Conservation (phyloP, 495 filamentous ascomycete species). For the Tuber melanosporum region DNA sequence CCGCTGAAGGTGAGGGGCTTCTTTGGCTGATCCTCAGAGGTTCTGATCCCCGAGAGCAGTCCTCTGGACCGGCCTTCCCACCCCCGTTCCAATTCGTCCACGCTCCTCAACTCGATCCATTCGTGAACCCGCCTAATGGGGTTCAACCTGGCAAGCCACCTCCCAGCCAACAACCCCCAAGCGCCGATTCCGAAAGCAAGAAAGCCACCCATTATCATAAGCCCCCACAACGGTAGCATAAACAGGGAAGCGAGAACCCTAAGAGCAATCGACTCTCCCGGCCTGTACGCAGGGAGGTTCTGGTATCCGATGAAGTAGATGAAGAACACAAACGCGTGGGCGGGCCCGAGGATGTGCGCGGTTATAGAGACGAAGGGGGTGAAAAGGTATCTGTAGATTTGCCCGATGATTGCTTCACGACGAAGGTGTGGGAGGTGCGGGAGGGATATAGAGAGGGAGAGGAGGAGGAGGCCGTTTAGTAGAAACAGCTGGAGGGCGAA, state of each 20-base stretch:
- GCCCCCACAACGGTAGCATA: conserved; percentile 37
- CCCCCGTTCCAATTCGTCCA: conserved; percentile 32
- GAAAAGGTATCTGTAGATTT: conserved; percentile 30
- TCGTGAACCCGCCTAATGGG: conserved; percentile 34
- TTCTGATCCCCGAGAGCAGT: conserved; percentile 21
- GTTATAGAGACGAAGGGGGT: conserved; percentile 31
- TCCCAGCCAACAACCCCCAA: conserved; percentile 35
- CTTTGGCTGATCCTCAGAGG: conserved; percentile 19
- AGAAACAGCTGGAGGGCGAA: conserved; percentile 35
- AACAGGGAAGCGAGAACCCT: conserved; percentile 33
- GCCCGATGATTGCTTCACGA: conserved; percentile 34
- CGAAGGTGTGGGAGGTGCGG: conserved; percentile 36
- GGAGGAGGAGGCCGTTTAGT: conserved; percentile 37
- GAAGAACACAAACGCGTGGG: conserved; percentile 29
- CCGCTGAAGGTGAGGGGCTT: conserved; percentile 26
- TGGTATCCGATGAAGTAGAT: conserved; percentile 35
- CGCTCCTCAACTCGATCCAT: conserved; percentile 29
- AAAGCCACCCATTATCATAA: conserved; percentile 38
- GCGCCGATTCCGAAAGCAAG: conserved; percentile 37
- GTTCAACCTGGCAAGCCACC: conserved; percentile 35
- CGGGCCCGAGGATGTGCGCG: conserved; percentile 25
- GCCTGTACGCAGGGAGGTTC: conserved; percentile 36
- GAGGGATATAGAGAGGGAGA: conserved; percentile 36
- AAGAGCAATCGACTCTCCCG: conserved; percentile 27
- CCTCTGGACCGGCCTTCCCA: conserved; percentile 24